Evolutionary conservation across 768 basidiomycete genomes (phyloP).

Genomic region (Pholiota conissans): DNA sequence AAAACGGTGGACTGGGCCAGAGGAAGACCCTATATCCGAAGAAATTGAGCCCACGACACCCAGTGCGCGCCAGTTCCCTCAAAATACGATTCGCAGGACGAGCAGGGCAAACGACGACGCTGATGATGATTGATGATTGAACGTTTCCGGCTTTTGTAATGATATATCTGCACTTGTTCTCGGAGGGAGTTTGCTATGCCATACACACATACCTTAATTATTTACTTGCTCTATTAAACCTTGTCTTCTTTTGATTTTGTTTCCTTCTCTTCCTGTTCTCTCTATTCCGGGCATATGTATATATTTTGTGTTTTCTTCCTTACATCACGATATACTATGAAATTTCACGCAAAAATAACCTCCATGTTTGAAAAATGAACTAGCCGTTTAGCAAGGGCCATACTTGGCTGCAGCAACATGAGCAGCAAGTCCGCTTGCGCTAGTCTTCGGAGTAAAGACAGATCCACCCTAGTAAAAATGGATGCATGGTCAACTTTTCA

Average conservation of each 20-base stretch:
- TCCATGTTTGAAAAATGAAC: not conserved
- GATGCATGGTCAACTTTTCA: not conserved
- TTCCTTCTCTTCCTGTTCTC: not conserved
- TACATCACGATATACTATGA: constrained; percentile 3
- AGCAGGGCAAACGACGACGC: constrained; percentile 23
- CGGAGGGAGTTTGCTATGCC: constrained; percentile 4
- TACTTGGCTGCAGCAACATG: constrained; percentile 44
- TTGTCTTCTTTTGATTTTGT: not conserved
- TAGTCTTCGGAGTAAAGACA: constrained; percentile 45
- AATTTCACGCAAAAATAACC: not conserved
- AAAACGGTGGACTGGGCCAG: constrained; percentile 16
- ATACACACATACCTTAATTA: constrained; percentile 13
- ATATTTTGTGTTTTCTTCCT: not conserved
- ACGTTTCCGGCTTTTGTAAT: constrained; percentile 10
- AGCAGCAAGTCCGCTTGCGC: constrained; percentile 42
- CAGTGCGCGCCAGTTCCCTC: constrained; percentile 19
- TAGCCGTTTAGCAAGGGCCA: constrained; percentile 30
- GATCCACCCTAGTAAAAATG: constrained; percentile 34
- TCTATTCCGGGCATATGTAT: constrained; percentile 2
- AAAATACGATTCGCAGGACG: constrained; percentile 22
- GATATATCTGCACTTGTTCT: constrained; percentile 10
- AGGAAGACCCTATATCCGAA: constrained; percentile 19
- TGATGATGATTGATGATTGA: constrained; percentile 19
- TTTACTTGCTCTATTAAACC: constrained; percentile 19
- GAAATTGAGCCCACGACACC: constrained; percentile 23